These are phyloP conservation scores for Bipolaris sorokiniana DNA, from an alignment of 2,329 filamentous ascomycete genomes.

Conservation along the genomic window DNA sequence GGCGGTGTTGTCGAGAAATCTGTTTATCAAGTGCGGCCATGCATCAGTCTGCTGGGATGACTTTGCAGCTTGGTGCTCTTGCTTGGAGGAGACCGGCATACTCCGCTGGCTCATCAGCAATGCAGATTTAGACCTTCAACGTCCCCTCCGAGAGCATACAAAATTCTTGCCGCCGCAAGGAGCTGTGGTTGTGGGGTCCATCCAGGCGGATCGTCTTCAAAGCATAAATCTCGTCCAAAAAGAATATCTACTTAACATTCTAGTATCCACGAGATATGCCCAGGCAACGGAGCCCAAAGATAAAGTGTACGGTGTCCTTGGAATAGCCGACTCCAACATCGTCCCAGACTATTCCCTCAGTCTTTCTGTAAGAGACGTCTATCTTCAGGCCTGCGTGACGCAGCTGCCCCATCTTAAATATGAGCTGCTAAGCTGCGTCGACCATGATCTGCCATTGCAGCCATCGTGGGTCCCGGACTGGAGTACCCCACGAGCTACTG, in stretches of 20 bases:
- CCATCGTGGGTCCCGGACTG: constrained; percentile 38
- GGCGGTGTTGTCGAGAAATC: constrained; percentile 23
- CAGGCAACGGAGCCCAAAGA: constrained; percentile 31
- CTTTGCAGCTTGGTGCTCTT: constrained; percentile 26
- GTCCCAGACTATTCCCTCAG: constrained; percentile 21
- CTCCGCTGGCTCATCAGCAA: constrained; percentile 15
- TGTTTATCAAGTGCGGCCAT: constrained; percentile 27
- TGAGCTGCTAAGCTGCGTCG: constrained; percentile 30
- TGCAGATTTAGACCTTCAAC: constrained; percentile 6
- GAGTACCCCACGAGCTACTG: constrained; percentile 27
- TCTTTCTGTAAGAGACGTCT: constrained; percentile 23
- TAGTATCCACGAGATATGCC: constrained; percentile 33
- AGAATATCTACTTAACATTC: constrained; percentile 14
- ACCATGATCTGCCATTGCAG: constrained; percentile 24
- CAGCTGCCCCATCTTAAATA: constrained; percentile 15
- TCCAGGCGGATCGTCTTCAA: constrained; percentile 20
- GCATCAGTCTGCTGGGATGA: constrained; percentile 28
- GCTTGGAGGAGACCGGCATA: constrained; percentile 18
- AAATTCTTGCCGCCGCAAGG: constrained; percentile 7
- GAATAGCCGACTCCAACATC: constrained; percentile 20
- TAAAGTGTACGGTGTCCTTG: constrained; percentile 36
- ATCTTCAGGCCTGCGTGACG: constrained; percentile 23
- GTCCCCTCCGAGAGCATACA: not conserved
- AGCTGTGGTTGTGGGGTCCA: constrained; percentile 12
- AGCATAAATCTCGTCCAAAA: constrained; percentile 1